Percentiles rank a stretch among this genome's conserved stretches.
phyloP scores from a whole-genome alignment of 129 eudicot species.

The Artemisia annua region DNA sequence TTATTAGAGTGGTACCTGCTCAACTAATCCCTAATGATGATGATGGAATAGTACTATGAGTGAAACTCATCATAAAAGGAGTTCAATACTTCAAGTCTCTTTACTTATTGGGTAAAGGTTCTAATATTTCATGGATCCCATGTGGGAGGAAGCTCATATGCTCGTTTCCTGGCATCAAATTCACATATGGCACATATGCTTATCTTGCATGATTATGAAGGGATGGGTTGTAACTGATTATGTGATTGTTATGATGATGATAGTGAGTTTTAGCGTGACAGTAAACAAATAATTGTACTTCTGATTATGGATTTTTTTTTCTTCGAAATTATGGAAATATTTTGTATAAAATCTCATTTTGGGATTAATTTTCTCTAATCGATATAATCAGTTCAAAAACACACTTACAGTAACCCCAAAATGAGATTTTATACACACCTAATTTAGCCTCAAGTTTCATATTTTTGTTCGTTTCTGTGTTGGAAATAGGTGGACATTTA shows the following conservation, averaged over 20 bases:
- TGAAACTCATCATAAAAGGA: not conserved
- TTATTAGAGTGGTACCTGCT: not conserved
- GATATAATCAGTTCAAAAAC: too few species aligned
- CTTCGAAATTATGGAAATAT: too few species aligned
- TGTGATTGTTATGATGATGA: too few species aligned
- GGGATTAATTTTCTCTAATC: too few species aligned
- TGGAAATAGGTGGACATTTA: not conserved
- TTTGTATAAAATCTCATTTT: too few species aligned
- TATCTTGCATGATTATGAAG: not conserved
- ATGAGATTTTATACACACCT: too few species aligned
- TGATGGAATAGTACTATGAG: not conserved
- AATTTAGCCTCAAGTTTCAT: too few species aligned
- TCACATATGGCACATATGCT: not conserved
- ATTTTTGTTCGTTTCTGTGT: not conserved
- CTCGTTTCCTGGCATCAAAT: not conserved
- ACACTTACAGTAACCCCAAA: too few species aligned
- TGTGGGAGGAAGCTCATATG: not conserved
- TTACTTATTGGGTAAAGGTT: not conserved
- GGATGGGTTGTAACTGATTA: too few species aligned
- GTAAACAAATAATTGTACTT: too few species aligned
- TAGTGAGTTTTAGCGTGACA: too few species aligned
- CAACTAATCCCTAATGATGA: not conserved
- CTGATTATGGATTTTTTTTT: too few species aligned
- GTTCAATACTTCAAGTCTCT: not conserved
- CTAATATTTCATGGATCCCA: not conserved